phyloP scores from a whole-genome alignment of 176 grass and related monocot species.

The Lolium multiflorum region DNA sequence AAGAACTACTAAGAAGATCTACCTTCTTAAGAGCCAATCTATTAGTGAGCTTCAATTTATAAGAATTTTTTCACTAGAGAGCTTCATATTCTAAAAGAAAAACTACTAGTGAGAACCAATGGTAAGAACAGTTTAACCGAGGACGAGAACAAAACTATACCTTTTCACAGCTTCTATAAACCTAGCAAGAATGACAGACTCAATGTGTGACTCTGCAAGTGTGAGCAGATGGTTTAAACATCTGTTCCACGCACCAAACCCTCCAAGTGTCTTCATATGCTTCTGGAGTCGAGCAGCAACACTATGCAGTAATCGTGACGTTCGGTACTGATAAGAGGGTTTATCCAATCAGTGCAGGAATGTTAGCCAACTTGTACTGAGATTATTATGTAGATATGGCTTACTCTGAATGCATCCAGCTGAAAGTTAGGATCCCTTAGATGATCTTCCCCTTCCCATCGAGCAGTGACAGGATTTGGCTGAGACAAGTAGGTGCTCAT shows the following conservation, averaged over 20 bases:
- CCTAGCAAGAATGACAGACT: conserved; percentile 87
- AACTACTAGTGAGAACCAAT: conserved; percentile 14
- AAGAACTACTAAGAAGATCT: not conserved
- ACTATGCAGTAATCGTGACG: conserved; percentile 89
- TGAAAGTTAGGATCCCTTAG: conserved; percentile 95
- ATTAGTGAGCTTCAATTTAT: not conserved
- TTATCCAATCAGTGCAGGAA: conserved; percentile 19
- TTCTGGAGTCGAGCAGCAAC: conserved; percentile 87
- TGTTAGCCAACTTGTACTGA: conserved; percentile 13
- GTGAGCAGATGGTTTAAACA: conserved; percentile 97
- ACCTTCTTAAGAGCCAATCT: not conserved
- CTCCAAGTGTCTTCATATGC: conserved; percentile 82
- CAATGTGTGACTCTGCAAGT: conserved; percentile 91
- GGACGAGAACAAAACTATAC: conserved; percentile 40
- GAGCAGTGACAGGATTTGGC: conserved; percentile 89
- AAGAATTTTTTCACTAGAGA: not conserved
- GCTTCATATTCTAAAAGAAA: not conserved
- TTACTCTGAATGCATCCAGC: conserved; percentile 96
- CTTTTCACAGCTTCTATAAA: conserved; percentile 91
- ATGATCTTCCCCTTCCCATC: conserved; percentile 97
- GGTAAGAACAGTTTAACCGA: conserved; percentile 1
- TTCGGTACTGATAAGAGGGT: conserved; percentile 74
- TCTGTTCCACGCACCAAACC: conserved; percentile 99
- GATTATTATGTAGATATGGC: conserved; percentile 8
- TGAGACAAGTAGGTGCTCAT: conserved; percentile 91